These are phyloP conservation scores for Naganishia randhawae DNA, from an alignment of 768 basidiomycete genomes.

Conservation along the genomic window DNA sequence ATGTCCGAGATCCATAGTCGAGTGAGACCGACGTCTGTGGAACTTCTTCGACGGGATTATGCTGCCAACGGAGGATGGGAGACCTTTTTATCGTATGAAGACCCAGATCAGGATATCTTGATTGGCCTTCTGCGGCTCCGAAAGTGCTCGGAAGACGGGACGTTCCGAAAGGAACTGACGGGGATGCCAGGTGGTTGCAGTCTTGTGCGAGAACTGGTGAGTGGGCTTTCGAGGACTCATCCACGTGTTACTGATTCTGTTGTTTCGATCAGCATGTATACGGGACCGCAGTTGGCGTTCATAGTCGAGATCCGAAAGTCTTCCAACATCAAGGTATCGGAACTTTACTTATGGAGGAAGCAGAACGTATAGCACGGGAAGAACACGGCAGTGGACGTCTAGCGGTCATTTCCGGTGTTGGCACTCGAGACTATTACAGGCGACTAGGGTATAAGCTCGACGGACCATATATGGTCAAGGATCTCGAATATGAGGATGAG, in stretches of 20 bases:
- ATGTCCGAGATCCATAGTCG: conserved; percentile 99
- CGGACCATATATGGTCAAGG: conserved; percentile 96
- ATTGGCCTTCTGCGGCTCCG: conserved; percentile 85
- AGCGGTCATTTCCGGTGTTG: conserved; percentile 98
- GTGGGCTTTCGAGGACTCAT: conserved; percentile 4
- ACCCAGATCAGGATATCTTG: conserved; percentile 93
- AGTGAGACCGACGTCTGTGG: conserved; percentile 89
- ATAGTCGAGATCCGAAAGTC: conserved; percentile 94
- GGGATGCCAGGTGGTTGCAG: conserved; percentile 65
- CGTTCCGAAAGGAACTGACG: conserved; percentile 88
- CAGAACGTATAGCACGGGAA: conserved; percentile 92
- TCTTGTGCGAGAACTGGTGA: conserved; percentile 83
- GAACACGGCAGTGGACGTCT: conserved; percentile 94
- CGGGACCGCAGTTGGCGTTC: conserved; percentile 95
- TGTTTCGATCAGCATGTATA: conserved; percentile 60
- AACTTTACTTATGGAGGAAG: conserved; percentile 96
- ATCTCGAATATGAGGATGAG: conserved; percentile 37
- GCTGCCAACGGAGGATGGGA: conserved; percentile 98
- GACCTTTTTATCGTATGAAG: conserved; percentile 97
- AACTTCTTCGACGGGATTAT: conserved; percentile 92
- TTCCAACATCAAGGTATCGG: conserved; percentile 99
- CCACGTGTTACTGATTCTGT: neutral
- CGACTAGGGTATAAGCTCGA: conserved; percentile 90
- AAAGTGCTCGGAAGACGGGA: conserved; percentile 95
- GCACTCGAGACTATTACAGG: conserved; percentile 94